Base-by-base conservation (phyloP, 2,329 filamentous ascomycete genomes). In the Pleomassaria siparia region DNA sequence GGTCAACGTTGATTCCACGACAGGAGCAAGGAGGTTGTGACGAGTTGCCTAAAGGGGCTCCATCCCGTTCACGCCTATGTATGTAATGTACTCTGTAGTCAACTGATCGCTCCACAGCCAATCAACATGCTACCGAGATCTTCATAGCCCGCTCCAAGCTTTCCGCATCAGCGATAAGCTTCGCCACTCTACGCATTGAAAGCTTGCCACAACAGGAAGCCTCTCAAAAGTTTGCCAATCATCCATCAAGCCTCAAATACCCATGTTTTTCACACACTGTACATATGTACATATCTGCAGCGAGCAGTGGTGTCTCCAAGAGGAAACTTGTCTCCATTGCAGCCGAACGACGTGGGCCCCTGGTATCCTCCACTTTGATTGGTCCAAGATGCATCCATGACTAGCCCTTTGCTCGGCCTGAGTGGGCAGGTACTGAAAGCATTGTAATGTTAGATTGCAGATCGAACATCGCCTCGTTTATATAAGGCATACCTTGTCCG, bases 201-300 rank as follows among this genome's bases (percentile, higher is more conserved):
- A 8, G 33, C 28, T 43, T 33, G 25, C 40, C 46, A 25, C 40
- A 47, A 43, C 13, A 47, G 46, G 46, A 47, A 47, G 46, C 46
- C 37, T 43, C 29, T 47, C 40, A 12, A 47, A 44, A 33, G 33
- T 47, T 47, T 47, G 46, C 46, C 46, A 47, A 47, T 47, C 40
- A 44, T 16, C 18, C 22, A 21, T 29, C 39, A n/a, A 47, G 46
- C 46, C 28, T 43, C 35, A 43, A 15, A 47, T 41, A 47, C 46
- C 46, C 46, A 30, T 44, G 46, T 4, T 22, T 40, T 33, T n/a
- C 29, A 11, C 5, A 16, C 20, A 24, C 21, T 37, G 20, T 37
- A 22, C n/a, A n/a, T n/a, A n/a, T n/a, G n/a, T n/a, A n/a, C n/a
- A n/a, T n/a, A n/a, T 24, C n/a, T 16, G 29, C 7, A 37, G 45